Evolutionary conservation across 164 flowering plant genomes (phyloP), one percentile per base, ranked within the genome.

Genomic region (Stephania yunnanensis): DNA sequence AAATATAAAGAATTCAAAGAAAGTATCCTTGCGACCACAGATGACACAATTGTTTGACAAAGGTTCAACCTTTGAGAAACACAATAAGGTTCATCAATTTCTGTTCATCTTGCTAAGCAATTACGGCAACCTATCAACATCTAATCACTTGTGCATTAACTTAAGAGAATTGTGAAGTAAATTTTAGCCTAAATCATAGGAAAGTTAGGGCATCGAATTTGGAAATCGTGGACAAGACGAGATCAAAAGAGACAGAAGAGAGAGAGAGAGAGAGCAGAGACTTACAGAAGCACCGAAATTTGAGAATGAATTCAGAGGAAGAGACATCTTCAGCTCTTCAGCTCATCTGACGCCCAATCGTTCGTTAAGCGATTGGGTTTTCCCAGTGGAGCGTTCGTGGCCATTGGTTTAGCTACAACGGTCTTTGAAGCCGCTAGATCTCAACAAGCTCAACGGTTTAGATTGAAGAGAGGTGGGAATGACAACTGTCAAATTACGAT

Each of bases 261-360:
- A 9, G 29, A 1, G 50, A 61, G 61, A 50, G 7, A n/a, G 6
- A 1, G 42, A 36, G 70, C 0, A 64, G 70, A 63, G 17, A 25
- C 20, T 64, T 48, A 76, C 78, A 63, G 64, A 3, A 3, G 74
- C 48, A 13, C 22, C 31, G 78, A 76, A 76, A 15, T 70, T 72
- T 50, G 69, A 25, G 55, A 46, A 9, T 6, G 74, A 76, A 64
- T 70, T 70, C 15, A 76, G 48, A 46, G 74, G 29, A 63, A 63
- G 46, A 45, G 78, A 19, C 78, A 76, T 76, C 22, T 46, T 76
- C 78, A 76, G 70, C 22, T 46, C 70, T 36, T 36, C 69, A 25
- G 78, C 58, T 76, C 78, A 70, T 70, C 42, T 46, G 78, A n/a
- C 53, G 71, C 72, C 72, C 55, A 45, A 70, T 53, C 68, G 30